Base-by-base conservation (phyloP, 108 stramenopile species). In the Stephanodiscus minutulus region DNA sequence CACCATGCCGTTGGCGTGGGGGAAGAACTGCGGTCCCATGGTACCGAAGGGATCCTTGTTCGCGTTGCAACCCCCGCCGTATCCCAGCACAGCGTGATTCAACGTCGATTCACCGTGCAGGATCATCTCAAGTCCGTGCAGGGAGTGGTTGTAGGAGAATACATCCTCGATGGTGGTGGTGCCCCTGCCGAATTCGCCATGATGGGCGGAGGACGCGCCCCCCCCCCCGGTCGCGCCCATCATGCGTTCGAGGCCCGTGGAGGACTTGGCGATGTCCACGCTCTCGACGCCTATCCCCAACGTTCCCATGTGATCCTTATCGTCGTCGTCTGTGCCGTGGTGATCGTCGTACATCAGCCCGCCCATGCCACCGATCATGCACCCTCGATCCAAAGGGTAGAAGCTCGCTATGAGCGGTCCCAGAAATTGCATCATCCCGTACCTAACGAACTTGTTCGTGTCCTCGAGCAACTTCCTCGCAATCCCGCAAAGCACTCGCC, bases 381-480 rank as follows among this genome's bases (percentile, higher is more conserved):
- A 68, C 31, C 83, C 80, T 21, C 68, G 49, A 24, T 87, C 86
- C 72, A 87, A 79, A 5, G 92, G 92, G 81, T 93, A 93, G 72
- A 93, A 93, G 39, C 87, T 88, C 4, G 92, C 92, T 37, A 93
- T 84, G 4, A 93, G 83, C 35, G 92, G 92, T 41, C 92, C 92
- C 44, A 93, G 57, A 81, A 93, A 93, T 68, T 93, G 92, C 90
- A 93, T 91, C 92, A 93, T 93, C 4, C 92, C 92, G 64, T 93
- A 88, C 65, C 90, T 77, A 0, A 93, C 89, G 54, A 89, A 85
- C 62, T 87, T 88, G 57, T 91, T 89, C 15, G 64, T 24, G 70
- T 93, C 92, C 11, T 83, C 82, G 44, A 93, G 71, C 25, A 93
- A 82, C 7, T 68, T 82, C 64, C 84, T 84, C 37, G 88, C 89